phyloP scores from a whole-genome alignment of 2,329 filamentous ascomycete species.

The Periconia digitata region DNA sequence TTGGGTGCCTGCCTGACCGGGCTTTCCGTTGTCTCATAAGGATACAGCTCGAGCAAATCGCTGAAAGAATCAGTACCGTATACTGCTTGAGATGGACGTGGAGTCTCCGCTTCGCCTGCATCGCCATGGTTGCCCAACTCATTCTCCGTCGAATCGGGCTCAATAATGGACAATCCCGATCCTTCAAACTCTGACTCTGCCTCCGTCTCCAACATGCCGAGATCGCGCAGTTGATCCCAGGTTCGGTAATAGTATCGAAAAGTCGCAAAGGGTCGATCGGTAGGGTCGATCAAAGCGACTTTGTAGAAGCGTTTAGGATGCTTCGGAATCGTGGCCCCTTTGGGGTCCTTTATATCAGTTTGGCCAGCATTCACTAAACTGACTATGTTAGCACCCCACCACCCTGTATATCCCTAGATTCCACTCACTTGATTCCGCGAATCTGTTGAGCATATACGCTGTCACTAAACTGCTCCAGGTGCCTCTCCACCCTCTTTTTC shows the following conservation, averaged over 20 bases:
- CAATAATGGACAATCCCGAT: conserved; percentile 28
- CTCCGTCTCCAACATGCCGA: conserved; percentile 22
- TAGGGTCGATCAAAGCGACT: conserved; percentile 52
- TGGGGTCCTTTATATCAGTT: conserved; percentile 37
- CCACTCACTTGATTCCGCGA: conserved; percentile 34
- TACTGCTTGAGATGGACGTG: background rate
- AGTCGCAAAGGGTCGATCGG: conserved; percentile 51
- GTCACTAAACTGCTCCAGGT: conserved; percentile 24
- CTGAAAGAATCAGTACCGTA: background rate
- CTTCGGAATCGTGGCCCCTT: no score
- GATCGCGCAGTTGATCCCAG: conserved; percentile 25
- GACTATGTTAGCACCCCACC: conserved; percentile 13
- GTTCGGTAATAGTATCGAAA: conserved; percentile 47
- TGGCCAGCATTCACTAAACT: conserved; percentile 43
- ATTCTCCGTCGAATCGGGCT: conserved; percentile 13
- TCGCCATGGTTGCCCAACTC: background rate
- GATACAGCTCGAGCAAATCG: background rate
- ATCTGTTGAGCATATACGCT: conserved; percentile 20
- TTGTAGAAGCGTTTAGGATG: conserved; percentile 51
- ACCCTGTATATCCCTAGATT: no score
- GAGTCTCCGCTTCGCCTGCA: background rate
- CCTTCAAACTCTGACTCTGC: conserved; percentile 14
- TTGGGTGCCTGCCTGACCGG: conserved; percentile 4
- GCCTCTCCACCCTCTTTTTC: conserved; percentile 40
- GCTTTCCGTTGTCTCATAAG: conserved; percentile 19